Conservation (phyloP, 1,284 basidiomycete genomes). For the Neonothopanus nambi region DNA sequence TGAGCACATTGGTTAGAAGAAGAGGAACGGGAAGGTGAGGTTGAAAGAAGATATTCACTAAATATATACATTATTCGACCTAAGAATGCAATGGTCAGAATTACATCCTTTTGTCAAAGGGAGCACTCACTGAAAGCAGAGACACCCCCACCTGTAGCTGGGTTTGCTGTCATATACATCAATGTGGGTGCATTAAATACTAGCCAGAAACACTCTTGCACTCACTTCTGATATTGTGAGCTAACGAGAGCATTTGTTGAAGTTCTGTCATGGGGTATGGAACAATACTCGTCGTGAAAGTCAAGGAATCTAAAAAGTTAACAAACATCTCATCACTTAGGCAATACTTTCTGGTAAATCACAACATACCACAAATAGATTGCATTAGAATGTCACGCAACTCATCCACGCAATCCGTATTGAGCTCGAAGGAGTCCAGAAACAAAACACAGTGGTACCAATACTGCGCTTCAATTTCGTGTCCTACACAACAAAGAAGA, state of each 20-base stretch:
- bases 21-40: neutral
- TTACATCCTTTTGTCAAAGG: too few relatives aligned
- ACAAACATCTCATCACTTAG: neutral
- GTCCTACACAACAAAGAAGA: slow-evolving; percentile 32
- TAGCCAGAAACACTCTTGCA: neutral
- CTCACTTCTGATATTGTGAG: slow-evolving; percentile 39
- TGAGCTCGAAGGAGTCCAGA: slow-evolving; percentile 41
- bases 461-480: slow-evolving; percentile 52
- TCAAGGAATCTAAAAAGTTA: slow-evolving; percentile 34
- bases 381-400: slow-evolving; percentile 48
- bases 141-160: slow-evolving; percentile 23
- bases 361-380: slow-evolving; percentile 43
- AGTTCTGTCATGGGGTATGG: slow-evolving; percentile 39
- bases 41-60: slow-evolving; percentile 29
- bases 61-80: slow-evolving; percentile 50
- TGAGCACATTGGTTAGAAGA: slow-evolving; percentile 31
- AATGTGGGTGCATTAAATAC: too few relatives aligned
- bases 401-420: slow-evolving; percentile 40
- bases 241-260: slow-evolving; percentile 33
- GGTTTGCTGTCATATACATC: slow-evolving; percentile 21
- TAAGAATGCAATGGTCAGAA: slow-evolving; percentile 21
- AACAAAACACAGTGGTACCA: slow-evolving; percentile 57
- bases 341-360: neutral
- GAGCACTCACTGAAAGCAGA: slow-evolving; percentile 36
- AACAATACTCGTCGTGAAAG: slow-evolving; percentile 44